Conservation (phyloP, 2,329 filamentous ascomycete species). For the Lasiodiplodia hormozganensis region DNA sequence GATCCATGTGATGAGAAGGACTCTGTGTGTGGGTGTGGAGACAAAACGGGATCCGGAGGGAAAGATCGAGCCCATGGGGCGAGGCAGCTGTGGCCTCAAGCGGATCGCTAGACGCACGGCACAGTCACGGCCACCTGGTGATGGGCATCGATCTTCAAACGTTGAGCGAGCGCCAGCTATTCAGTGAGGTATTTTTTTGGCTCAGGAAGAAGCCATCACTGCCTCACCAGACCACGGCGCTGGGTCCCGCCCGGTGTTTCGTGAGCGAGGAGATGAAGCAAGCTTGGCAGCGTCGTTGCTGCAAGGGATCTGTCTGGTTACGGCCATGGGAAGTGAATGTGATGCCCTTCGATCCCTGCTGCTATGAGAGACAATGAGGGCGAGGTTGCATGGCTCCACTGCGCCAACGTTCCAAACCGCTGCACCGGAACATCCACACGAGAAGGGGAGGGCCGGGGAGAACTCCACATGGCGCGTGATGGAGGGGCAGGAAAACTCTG, state of each 20-base stretch:
- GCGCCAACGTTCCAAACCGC: slow-evolving; percentile 3
- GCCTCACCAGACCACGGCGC: background rate
- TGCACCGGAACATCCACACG: background rate
- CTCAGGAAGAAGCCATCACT: background rate
- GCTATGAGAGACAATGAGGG: background rate
- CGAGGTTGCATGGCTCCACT: background rate
- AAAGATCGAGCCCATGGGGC: background rate
- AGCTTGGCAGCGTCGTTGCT: background rate
- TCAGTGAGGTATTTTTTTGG: background rate
- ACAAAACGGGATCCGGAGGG: background rate
- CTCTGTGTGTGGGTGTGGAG: background rate
- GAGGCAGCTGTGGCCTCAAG: background rate
- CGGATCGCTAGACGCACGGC: background rate
- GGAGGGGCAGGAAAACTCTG: background rate
- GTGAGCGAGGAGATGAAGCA: background rate
- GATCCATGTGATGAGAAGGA: background rate
- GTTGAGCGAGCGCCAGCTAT: background rate
- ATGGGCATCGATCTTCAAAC: background rate
- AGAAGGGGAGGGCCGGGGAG: background rate
- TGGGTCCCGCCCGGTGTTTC: background rate
- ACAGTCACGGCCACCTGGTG: background rate
- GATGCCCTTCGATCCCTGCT: background rate
- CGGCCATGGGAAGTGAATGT: background rate
- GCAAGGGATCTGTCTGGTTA: background rate
- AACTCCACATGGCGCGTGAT: slow-evolving; percentile 4